These are phyloP conservation scores for Scenedesmus sp. DNA, from an alignment of 163 green algal genomes.

Conservation along the genomic window DNA sequence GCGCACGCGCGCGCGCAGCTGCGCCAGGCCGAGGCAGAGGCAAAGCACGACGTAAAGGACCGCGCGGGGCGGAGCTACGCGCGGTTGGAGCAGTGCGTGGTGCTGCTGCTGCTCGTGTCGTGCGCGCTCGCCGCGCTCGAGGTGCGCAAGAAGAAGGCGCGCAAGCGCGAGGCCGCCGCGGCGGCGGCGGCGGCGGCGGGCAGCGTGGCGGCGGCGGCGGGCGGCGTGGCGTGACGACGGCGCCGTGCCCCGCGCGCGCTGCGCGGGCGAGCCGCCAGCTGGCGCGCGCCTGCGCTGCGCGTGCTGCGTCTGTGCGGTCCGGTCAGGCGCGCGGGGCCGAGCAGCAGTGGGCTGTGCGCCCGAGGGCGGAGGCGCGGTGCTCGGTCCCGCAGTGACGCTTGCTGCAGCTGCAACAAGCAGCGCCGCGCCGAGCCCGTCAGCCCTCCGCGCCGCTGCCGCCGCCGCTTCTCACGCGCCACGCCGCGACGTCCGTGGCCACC, in stretches of 20 bases:
- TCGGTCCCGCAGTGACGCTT: background rate
- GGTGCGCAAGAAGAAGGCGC: background rate
- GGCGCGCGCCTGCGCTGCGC: background rate
- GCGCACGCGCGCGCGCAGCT: background rate
- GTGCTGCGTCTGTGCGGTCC: background rate
- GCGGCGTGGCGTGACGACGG: background rate
- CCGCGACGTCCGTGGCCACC: background rate
- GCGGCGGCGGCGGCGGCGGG: background rate
- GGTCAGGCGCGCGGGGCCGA: background rate
- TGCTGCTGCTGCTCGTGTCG: constrained; percentile 27
- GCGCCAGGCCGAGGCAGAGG: constrained; percentile 23
- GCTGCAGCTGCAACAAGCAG: too few relatives aligned
- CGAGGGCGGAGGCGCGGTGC: too few relatives aligned
- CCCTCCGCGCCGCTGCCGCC: background rate
- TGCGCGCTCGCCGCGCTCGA: constrained; percentile 11
- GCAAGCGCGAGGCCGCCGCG: background rate
- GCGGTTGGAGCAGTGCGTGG: constrained; percentile 12
- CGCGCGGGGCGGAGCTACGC: background rate
- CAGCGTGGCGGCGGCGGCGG: background rate
- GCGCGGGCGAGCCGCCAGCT: background rate
- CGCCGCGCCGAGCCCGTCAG: background rate
- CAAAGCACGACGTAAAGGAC: constrained; percentile 35
- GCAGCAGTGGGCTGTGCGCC: background rate
- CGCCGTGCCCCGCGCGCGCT: background rate
- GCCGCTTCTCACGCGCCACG: background rate